These are phyloP conservation scores for Hypoxylon lenormandii DNA, from an alignment of 495 filamentous ascomycete species.

Conservation along the genomic window DNA sequence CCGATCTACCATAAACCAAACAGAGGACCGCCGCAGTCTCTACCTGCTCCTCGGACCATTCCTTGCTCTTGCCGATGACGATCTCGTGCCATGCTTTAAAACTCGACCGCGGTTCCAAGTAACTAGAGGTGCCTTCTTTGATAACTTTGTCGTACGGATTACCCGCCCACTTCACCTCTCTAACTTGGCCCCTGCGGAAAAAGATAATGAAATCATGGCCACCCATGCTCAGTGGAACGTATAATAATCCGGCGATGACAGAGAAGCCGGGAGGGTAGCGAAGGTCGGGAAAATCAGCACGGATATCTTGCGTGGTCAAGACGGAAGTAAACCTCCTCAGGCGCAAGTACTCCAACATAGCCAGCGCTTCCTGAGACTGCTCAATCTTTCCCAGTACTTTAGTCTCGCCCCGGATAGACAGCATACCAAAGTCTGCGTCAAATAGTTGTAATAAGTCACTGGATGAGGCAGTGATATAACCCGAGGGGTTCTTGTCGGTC, in stretches of 20 bases:
- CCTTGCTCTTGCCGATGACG: conserved; percentile 77
- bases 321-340: conserved; percentile 82
- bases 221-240: conserved; percentile 82
- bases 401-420: conserved; percentile 88
- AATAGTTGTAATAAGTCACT: conserved; percentile 88
- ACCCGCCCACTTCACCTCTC: conserved; percentile 89
- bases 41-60: conserved; percentile 79
- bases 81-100: conserved; percentile 82
- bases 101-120: conserved; percentile 79
- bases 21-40: conserved; percentile 91
- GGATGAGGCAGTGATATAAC: conserved; percentile 91
- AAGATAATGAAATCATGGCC: conserved; percentile 92
- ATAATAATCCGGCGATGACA: conserved; percentile 81
- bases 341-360: conserved; percentile 85
- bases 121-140: conserved; percentile 73
- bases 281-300: conserved; percentile 84
- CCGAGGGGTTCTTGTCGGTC: conserved; percentile 83
- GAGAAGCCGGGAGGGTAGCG: conserved; percentile 82
- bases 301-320: conserved; percentile 79
- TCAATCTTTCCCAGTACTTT: conserved; percentile 83
- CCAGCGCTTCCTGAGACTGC: conserved; percentile 84
- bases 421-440: conserved; percentile 85
- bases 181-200: conserved; percentile 81
- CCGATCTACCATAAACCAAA: conserved; percentile 82
- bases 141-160: conserved; percentile 88